Conservation (phyloP, 2,329 filamentous ascomycete genomes). For the Madurella mycetomatis region DNA sequence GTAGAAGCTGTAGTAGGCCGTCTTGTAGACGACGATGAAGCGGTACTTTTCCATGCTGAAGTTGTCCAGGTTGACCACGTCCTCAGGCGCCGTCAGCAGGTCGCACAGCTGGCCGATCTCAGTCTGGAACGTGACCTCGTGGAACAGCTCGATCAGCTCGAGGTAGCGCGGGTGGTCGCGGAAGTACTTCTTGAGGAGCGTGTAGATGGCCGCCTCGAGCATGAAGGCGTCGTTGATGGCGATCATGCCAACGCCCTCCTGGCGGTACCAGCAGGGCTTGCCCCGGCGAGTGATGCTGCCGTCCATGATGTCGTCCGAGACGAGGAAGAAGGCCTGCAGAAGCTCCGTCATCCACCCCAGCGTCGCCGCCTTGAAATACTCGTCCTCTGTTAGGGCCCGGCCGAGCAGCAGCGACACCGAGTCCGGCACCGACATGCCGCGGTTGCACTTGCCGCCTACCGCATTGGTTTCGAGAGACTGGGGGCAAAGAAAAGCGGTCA, state of each 20-base stretch:
- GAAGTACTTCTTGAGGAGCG: conserved; percentile 91
- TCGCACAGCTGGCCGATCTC: conserved; percentile 94
- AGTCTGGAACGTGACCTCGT: conserved; percentile 89
- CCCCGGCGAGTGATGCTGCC: conserved; percentile 89
- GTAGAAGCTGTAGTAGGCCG: conserved; percentile 98
- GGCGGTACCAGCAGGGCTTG: conserved; percentile 93
- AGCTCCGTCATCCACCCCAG: conserved; percentile 98
- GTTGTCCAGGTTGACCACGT: conserved; percentile 86
- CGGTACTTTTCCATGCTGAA: conserved; percentile 93
- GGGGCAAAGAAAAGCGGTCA: conserved; percentile 3
- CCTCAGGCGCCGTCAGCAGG: conserved; percentile 91
- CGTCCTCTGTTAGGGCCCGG: conserved; percentile 66
- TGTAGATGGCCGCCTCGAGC: conserved; percentile 87
- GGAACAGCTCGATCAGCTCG: conserved; percentile 92
- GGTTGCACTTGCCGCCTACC: conserved; percentile 95
- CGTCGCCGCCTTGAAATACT: conserved; percentile 83
- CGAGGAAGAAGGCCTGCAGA: conserved; percentile 97
- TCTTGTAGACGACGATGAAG: conserved; percentile 99
- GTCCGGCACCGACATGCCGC: conserved; percentile 96
- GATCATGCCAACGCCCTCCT: conserved; percentile 84
- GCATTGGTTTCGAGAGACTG: conserved; percentile 83
- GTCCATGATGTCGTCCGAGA: conserved; percentile 99
- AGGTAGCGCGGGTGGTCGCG: conserved; percentile 80
- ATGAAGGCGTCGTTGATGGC: conserved; percentile 99
- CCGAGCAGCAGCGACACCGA: conserved; percentile 74